Evolutionary conservation across 805 yeast species (phyloP), one percentile per base, ranked within the genome.

Genomic region (Phaffomyces thermotolerans): DNA sequence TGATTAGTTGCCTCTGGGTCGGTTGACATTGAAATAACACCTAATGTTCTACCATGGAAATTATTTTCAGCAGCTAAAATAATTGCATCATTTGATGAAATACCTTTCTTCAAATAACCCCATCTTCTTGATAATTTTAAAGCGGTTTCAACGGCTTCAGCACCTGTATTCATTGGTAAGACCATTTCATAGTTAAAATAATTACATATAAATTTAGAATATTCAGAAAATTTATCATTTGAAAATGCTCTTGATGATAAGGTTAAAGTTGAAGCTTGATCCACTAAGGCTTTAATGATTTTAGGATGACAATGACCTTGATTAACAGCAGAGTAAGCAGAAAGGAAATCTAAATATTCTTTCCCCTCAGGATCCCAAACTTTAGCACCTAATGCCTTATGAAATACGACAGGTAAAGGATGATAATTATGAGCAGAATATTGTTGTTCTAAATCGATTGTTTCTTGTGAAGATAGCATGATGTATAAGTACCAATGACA

Each of bases 341-440:
- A 84, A 48, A 91, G 69, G 60, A 91, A 91, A 65, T 91, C 98
- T 52, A 91, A 70, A 65, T 90, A 91, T 62, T 89, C 90, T 34
- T 82, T 86, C 52, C 96, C 97, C 67, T 91, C 98, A 8, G 97
- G 96, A 64, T 91, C 98, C 96, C 96, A 91, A 20, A 91, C 96
- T 52, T 86, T 83, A 24, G 96, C 96, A 40, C 98, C 98, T 47
- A 63, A 52, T 14, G 95, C 98, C 58, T 74, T 80, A 57, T 84
- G 75, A 67, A 91, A 85, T 14, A 91, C 97, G 47, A 91, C 96
- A 12, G 98, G 98, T 50, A 91, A 69, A 41, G 98, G 97, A 67
- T 88, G 96, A 71, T 91, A 91, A 73, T 91, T 91, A 69, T 90
- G 97, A 27, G 98, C 98, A 39, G 96, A 86, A 68, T 84, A 88